Base-by-base conservation (phyloP, 768 basidiomycete genomes). In the Neoboletus subvelutipes region DNA sequence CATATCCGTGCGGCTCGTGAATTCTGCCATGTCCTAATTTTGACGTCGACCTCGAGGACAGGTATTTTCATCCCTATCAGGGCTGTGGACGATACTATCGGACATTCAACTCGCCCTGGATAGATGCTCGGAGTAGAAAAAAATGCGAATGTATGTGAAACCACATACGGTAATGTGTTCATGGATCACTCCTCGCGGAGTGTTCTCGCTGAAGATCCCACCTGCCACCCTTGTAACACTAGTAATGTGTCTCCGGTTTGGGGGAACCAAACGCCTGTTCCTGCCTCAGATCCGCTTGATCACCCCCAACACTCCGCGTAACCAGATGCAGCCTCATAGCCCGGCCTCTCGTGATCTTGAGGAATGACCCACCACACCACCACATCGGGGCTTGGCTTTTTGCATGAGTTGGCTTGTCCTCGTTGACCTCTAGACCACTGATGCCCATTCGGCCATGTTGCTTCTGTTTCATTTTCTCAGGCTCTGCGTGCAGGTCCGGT, bases 381-480 rank as follows among this genome's bases (percentile, higher is more conserved):
- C 48, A 50, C 48, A 54, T 54, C 13, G 46, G 48, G 51, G 47
- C 61, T 63, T 53, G 41, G 52, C 46, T 52, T 56, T 56, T 59
- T 53, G 51, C 57, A 52, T 56, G 50, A 41, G 22, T 47, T 42
- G 31, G 42, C 46, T 45, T 45, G 40, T 58, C 57, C 39, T 53
- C 48, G n/a, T 24, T 33, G 51, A 56, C 37, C 24, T 34, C 45
- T 55, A 53, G 39, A 47, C 41, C 31, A 22, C 54, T 29, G 34
- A 46, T 55, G 18, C 60, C 51, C 51, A 41, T 58, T 62, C 28
- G 45, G 59, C 24, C 29, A 55, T 55, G 56, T 59, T 60, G 54
- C 31, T 33, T 33, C 45, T 54, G 52, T 40, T 59, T 64, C 57
- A 61, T 57, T 57, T 69, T 53, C 58, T 51, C 60, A 67, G 51